Evolutionary conservation across 1,284 basidiomycete genomes (phyloP).

Genomic region (Volvariella surrecta): DNA sequence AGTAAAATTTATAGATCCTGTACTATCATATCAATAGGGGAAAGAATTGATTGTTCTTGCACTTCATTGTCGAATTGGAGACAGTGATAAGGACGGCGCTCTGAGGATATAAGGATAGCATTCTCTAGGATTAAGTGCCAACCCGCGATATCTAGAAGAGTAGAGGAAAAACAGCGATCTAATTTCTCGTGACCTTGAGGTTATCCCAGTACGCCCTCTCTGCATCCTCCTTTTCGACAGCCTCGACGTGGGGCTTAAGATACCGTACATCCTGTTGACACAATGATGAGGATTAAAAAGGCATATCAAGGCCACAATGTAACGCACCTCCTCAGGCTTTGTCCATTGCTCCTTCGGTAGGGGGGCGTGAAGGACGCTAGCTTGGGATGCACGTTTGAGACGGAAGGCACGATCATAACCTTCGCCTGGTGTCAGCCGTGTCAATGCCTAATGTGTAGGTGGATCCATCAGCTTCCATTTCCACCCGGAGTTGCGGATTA

Average conservation of each 20-base stretch:
- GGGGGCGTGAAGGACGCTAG: conserved; percentile 73
- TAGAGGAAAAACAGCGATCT: conserved; percentile 19
- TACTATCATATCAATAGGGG: neutral
- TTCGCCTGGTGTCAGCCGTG: conserved; percentile 74
- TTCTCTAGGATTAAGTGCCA: neutral
- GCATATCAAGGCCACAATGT: conserved; percentile 1
- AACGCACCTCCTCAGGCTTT: conserved; percentile 66
- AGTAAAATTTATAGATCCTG: neutral
- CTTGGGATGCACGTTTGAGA: conserved; percentile 78
- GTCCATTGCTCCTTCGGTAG: conserved; percentile 87
- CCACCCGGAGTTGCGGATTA: neutral
- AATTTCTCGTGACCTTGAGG: conserved; percentile 54
- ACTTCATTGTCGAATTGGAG: neutral
- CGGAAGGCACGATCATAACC: conserved; percentile 90
- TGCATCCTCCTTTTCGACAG: conserved; percentile 69
- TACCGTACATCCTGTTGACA: conserved; percentile 79
- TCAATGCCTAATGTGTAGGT: conserved; percentile 62
- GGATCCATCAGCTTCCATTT: neutral
- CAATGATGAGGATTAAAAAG: conserved; percentile 5
- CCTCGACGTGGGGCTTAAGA: conserved; percentile 74
- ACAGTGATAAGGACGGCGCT: neutral
- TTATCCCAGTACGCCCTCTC: conserved; percentile 88
- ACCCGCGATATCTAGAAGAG: neutral
- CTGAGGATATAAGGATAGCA: neutral
- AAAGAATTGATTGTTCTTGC: neutral